Evolutionary conservation across 495 filamentous ascomycete genomes (phyloP).

Genomic region (Talaromyces adpressus): DNA sequence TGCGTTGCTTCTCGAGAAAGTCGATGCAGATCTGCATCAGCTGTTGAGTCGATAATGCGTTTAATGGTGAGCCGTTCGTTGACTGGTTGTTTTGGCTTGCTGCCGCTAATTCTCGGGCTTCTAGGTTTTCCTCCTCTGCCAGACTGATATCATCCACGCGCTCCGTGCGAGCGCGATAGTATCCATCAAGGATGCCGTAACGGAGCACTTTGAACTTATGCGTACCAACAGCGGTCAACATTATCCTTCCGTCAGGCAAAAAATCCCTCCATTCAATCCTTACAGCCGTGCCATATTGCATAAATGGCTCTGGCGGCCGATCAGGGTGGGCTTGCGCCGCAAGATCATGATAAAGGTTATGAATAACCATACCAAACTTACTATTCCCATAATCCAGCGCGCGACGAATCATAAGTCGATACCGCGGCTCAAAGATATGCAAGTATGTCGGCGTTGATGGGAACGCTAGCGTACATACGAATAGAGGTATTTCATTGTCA

Average conservation of each 20-base stretch:
- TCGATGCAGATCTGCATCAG: constrained; percentile 55
- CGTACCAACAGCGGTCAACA: constrained; percentile 68
- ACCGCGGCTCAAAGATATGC: constrained; percentile 87
- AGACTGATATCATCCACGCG: constrained; percentile 73
- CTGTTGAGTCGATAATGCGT: constrained; percentile 60
- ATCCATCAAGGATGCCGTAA: constrained; percentile 63
- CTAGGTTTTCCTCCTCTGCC: constrained; percentile 69
- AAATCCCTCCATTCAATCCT: constrained; percentile 65
- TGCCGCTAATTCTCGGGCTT: constrained; percentile 51
- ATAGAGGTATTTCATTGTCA: constrained; percentile 61
- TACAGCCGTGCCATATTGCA: constrained; percentile 71
- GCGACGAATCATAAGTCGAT: constrained; percentile 79
- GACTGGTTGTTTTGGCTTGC: neutral
- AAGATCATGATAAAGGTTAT: constrained; percentile 39
- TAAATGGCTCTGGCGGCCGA: constrained; percentile 36
- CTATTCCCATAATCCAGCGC: constrained; percentile 60
- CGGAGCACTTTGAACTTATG: constrained; percentile 66
- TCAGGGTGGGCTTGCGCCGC: neutral
- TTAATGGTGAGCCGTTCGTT: constrained; percentile 29
- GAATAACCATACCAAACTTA: constrained; percentile 80
- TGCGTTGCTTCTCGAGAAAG: constrained; percentile 62
- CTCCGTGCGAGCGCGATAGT: constrained; percentile 65
- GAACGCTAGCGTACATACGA: constrained; percentile 74
- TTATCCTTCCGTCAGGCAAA: constrained; percentile 71
- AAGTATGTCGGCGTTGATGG: constrained; percentile 79